A percentile compares a stretch with the other conserved stretches of the same genome.
Conservation (phyloP, 2,329 filamentous ascomycete species). For the Trichoderma citrinoviride region DNA sequence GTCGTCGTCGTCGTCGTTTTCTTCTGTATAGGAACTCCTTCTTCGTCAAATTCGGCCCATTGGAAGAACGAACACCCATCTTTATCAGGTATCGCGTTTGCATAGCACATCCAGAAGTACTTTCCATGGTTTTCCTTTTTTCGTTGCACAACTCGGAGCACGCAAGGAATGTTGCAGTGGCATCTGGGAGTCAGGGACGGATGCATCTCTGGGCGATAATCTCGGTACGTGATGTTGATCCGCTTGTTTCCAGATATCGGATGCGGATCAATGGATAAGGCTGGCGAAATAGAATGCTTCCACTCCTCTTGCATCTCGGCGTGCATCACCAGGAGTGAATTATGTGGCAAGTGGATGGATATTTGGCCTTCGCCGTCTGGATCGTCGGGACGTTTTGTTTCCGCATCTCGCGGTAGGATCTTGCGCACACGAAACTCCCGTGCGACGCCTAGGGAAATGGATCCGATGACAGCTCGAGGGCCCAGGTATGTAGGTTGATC, state of each 20-base stretch:
- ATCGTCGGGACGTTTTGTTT: constrained; percentile 41
- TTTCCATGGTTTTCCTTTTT: constrained; percentile 72
- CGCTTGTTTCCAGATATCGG: constrained; percentile 74
- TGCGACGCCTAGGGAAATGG: constrained; percentile 85
- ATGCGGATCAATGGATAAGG: constrained; percentile 76
- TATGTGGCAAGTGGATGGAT: constrained; percentile 89
- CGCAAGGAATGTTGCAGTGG: constrained; percentile 64
- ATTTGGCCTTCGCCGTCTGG: constrained; percentile 78
- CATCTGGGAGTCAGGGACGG: constrained; percentile 77
- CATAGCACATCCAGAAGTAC: constrained; percentile 95
- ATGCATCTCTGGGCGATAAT: constrained; percentile 75
- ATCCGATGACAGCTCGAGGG: constrained; percentile 83
- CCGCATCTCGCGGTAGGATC: constrained; percentile 60
- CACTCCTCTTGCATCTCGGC: constrained; percentile 97
- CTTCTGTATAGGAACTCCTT: constrained; percentile 64
- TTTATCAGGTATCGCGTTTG: constrained; percentile 66
- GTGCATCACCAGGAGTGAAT: constrained; percentile 92
- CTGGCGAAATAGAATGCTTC: constrained; percentile 84
- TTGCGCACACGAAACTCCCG: constrained; percentile 86
- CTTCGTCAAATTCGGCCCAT: constrained; percentile 83
- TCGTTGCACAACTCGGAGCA: constrained; percentile 75
- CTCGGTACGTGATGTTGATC: constrained; percentile 92
- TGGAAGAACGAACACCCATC: constrained; percentile 73
- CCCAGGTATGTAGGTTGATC: constrained; percentile 94
- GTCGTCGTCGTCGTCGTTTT: constrained; percentile 29